Evolutionary conservation across 2,329 filamentous ascomycete species (phyloP).

Genomic region (Beauveria pseudobassiana): DNA sequence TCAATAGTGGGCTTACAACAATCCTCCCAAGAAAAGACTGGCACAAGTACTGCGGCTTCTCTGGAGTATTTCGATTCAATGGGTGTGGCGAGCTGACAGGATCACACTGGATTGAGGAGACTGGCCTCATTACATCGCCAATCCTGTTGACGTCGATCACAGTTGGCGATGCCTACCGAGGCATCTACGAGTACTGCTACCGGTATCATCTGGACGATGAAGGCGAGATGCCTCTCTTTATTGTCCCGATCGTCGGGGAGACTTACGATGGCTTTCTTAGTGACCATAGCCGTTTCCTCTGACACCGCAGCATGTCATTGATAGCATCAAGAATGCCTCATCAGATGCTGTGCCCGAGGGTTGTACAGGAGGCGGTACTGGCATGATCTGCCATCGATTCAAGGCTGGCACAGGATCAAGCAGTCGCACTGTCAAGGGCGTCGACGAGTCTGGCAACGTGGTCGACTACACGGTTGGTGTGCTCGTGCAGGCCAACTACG

Average conservation of each 20-base stretch:
- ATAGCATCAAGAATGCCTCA: conserved; percentile 44
- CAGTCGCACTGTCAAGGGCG: conserved; percentile 46
- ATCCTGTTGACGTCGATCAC: conserved; percentile 53
- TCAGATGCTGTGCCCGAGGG: conserved; percentile 50
- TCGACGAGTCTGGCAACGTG: conserved; percentile 23
- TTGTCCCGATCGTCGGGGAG: conserved; percentile 52
- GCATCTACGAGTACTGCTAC: conserved; percentile 49
- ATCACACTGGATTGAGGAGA: conserved; percentile 54
- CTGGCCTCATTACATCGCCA: conserved; percentile 50
- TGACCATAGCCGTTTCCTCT: conserved; percentile 49
- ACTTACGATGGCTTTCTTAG: conserved; percentile 58
- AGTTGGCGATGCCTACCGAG: conserved; percentile 51
- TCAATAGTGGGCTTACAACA: conserved; percentile 44
- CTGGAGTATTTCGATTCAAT: conserved; percentile 54
- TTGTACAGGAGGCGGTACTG: conserved; percentile 58
- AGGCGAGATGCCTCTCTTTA: conserved; percentile 42
- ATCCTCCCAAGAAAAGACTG: conserved; percentile 39
- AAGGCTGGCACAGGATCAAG: conserved; percentile 60
- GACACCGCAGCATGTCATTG: conserved; percentile 43
- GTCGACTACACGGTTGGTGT: conserved; percentile 51
- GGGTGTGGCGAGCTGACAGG: conserved; percentile 57
- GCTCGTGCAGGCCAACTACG: conserved; percentile 61
- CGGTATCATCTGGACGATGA: conserved; percentile 34
- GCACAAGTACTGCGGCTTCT: conserved; percentile 37
- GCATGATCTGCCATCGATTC: conserved; percentile 59